These are phyloP conservation scores for Saprolegnia parasitica DNA, from an alignment of 352 stramenopile genomes.

Conservation along the genomic window DNA sequence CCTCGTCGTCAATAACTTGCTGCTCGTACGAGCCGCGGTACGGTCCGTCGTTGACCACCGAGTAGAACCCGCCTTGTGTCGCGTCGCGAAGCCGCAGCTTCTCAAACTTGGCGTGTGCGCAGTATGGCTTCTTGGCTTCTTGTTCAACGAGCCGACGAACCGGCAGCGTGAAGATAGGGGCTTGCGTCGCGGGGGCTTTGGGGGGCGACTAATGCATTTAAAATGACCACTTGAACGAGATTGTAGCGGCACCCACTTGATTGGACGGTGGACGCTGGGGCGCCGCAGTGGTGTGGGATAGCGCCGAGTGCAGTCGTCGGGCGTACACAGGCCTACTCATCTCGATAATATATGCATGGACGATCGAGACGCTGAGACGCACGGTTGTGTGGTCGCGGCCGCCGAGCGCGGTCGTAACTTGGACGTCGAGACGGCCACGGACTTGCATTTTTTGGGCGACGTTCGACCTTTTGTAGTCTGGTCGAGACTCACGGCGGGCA, in stretches of 20 bases:
- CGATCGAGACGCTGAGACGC: not conserved
- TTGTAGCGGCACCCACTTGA: not conserved
- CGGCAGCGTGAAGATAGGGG: conserved; percentile 28
- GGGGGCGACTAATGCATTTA: not conserved
- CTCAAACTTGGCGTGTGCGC: conserved; percentile 52
- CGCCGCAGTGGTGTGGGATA: conserved; percentile 3
- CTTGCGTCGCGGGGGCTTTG: not conserved
- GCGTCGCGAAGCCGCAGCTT: conserved; percentile 33
- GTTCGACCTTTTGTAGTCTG: conserved; percentile 40
- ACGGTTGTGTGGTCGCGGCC: not conserved
- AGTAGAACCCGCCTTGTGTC: conserved; percentile 52
- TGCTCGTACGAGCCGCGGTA: conserved; percentile 51
- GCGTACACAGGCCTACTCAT: conserved; percentile 4
- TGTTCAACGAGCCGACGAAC: conserved; percentile 60
- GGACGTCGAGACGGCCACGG: conserved; percentile 55
- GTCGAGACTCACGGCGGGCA: conserved; percentile 11
- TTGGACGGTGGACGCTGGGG: not conserved
- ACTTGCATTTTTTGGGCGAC: conserved; percentile 59
- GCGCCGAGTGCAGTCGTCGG: not conserved
- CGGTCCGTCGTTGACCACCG: conserved; percentile 73
- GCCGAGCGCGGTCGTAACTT: conserved; percentile 30
- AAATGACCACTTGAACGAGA: not conserved
- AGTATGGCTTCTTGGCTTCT: conserved; percentile 65
- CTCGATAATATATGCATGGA: not conserved
- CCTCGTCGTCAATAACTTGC: conserved; percentile 51